Conservation (phyloP, 129 eudicot species). For the Kitagawia praeruptora region DNA sequence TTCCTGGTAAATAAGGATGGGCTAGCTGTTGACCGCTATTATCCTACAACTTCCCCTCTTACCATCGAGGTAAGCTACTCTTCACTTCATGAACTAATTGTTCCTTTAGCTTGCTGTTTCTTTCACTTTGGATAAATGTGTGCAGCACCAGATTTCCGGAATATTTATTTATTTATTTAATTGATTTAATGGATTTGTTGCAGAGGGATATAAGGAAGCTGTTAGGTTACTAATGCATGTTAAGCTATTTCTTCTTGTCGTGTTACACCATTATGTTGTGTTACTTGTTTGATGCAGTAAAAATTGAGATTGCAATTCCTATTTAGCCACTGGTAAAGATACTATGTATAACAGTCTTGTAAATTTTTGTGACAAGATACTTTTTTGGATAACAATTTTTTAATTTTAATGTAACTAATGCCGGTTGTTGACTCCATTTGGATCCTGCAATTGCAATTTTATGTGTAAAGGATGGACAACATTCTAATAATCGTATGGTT, state of each 20-base stretch:
- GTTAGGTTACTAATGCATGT: conserved; percentile 18
- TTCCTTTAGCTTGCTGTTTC: not conserved
- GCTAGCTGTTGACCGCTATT: conserved; percentile 68
- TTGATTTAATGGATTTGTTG: conserved; percentile 5
- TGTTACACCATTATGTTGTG: not conserved
- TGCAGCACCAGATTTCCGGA: not conserved
- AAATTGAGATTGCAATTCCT: not conserved
- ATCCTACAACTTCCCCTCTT: conserved; percentile 90
- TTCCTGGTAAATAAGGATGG: conserved; percentile 66
- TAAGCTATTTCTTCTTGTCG: not conserved
- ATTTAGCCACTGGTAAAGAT: not conserved
- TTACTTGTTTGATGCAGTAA: not conserved
- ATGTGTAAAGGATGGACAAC: not conserved
- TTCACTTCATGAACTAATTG: not conserved
- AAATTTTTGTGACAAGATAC: not conserved
- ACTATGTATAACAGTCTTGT: not conserved
- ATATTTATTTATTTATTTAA: not conserved
- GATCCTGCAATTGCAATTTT: not conserved
- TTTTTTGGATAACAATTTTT: not conserved
- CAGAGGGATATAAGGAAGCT: conserved; percentile 43
- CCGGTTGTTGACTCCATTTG: not conserved
- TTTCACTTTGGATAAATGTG: not conserved
- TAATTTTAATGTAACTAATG: not conserved
- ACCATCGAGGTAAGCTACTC: conserved; percentile 57
- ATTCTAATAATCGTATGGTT: not conserved